Evolutionary conservation across 495 filamentous ascomycete genomes (phyloP), one percentile per base, ranked within the genome.

Genomic region (Articulospora tetracladia): DNA sequence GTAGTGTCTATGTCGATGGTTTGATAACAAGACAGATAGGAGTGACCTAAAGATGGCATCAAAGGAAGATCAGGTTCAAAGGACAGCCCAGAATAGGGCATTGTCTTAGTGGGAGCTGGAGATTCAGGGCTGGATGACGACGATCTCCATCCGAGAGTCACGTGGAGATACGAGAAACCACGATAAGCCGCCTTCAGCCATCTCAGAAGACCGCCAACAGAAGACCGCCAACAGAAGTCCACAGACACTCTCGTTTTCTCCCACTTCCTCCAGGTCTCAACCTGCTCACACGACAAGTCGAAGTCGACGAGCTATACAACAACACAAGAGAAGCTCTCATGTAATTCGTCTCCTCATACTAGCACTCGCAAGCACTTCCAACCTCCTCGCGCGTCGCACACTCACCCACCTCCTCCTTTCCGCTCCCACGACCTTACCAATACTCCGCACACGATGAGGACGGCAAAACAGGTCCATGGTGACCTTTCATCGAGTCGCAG

Each of bases 401-500:
- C 25, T 25, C 47, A 27, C 10, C 39, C 17, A 32, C 39, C 25
- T 50, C 47, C 23, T 50, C 23, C 12, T 26, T n/a, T 11, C 8
- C 20, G 10, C 25, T 24, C 19, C 20, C 47, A 44, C 39, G 17
- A 44, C 47, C 24, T 22, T 12, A 50, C 4, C 47, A 50, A 4
- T 25, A 50, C 24, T 19, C 27, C 39, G 22, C 19, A 34, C 53
- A 73, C 64, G 12, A 84, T 83, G 81, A 84, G 79, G 71, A 79
- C 79, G 7, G 73, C 78, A 20, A 80, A 80, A 63, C 71, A 71
- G 28, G 62, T 72, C 26, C 53, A 62, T 20, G 57, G 72, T 34
- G 78, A 79, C 49, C 64, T 70, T 22, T 68, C 74, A 36, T 77
- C 79, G 10, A 78, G 69, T 71, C 76, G 82, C 62, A 78, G 83